These are phyloP conservation scores for Stephanocyclus meneghinianus DNA, from an alignment of 352 stramenopile genomes.

Conservation along the genomic window DNA sequence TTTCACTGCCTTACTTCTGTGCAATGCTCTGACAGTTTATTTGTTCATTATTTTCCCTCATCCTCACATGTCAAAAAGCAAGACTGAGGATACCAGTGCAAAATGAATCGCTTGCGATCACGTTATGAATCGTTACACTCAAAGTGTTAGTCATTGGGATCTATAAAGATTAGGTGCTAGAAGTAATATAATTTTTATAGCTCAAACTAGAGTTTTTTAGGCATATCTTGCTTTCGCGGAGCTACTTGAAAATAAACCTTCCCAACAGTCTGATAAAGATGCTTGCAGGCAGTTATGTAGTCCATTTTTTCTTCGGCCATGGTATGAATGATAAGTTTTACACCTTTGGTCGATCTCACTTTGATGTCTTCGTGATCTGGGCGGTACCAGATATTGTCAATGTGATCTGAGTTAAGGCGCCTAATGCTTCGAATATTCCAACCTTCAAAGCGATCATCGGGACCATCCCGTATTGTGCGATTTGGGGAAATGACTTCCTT, in stretches of 20 bases:
- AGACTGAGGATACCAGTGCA: too few relatives aligned
- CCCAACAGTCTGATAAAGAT: conserved; percentile 1
- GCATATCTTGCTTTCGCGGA: background rate
- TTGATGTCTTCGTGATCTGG: conserved; percentile 18
- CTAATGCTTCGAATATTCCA: conserved; percentile 30
- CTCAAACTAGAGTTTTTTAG: too few relatives aligned
- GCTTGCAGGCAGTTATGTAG: conserved; percentile 12
- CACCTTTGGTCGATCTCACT: conserved; percentile 27
- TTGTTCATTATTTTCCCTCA: too few relatives aligned
- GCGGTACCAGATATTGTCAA: conserved; percentile 29
- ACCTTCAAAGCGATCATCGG: conserved; percentile 18
- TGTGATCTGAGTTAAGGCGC: conserved; percentile 6
- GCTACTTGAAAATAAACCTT: background rate
- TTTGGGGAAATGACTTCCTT: background rate
- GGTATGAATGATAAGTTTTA: conserved; percentile 16
- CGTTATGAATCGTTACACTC: too few relatives aligned
- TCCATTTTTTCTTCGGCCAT: conserved; percentile 20
- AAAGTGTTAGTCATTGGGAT: too few relatives aligned
- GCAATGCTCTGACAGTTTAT: too few relatives aligned
- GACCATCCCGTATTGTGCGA: conserved; percentile 2
- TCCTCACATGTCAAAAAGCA: too few relatives aligned
- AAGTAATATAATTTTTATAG: too few relatives aligned
- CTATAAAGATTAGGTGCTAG: too few relatives aligned
- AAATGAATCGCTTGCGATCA: too few relatives aligned
- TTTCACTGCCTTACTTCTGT: too few relatives aligned